Percentiles rank a stretch among this genome's conserved stretches.
phyloP scores from a whole-genome alignment of 2,329 filamentous ascomycete genomes.

The Fusarium nematophilum region DNA sequence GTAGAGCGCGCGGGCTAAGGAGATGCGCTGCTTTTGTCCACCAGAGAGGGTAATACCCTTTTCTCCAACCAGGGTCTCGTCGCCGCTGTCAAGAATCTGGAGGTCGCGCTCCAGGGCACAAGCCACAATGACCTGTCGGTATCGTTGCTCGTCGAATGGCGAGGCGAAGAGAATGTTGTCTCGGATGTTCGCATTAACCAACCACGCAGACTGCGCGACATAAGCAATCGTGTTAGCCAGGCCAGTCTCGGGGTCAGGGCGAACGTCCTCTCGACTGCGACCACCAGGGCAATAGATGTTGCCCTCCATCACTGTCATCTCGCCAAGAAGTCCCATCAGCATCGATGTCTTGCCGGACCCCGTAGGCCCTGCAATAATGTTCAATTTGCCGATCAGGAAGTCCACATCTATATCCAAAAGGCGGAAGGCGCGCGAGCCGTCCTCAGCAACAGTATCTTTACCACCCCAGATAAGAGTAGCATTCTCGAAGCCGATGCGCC shows the following conservation, averaged over 20 bases:
- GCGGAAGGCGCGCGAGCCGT: conserved; percentile 80
- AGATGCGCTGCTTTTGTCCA: conserved; percentile 97
- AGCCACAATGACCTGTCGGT: conserved; percentile 87
- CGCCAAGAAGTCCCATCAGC: conserved; percentile 93
- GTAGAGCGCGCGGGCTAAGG: conserved; percentile 95
- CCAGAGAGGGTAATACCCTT: conserved; percentile 97
- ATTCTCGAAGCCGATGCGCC: conserved; percentile 84
- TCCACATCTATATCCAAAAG: conserved; percentile 85
- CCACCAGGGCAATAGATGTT: conserved; percentile 87
- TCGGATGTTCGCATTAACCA: conserved; percentile 94
- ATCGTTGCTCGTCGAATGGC: conserved; percentile 82
- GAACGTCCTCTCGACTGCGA: conserved; percentile 85
- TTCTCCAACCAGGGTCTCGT: conserved; percentile 94
- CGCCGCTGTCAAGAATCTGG: conserved; percentile 90
- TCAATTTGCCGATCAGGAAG: conserved; percentile 87
- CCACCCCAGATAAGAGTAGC: conserved; percentile 92
- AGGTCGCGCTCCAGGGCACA: conserved; percentile 93
- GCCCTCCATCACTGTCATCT: conserved; percentile 90
- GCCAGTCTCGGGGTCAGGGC: conserved; percentile 82
- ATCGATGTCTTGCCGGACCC: conserved; percentile 96
- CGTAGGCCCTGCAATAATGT: conserved; percentile 92
- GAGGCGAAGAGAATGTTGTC: conserved; percentile 95
- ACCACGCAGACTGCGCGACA: conserved; percentile 96
- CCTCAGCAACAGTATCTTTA: conserved; percentile 68
- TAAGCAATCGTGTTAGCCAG: conserved; percentile 94